Base-by-base conservation (phyloP, 129 eudicot genomes). In the Escallonia herrerae region DNA sequence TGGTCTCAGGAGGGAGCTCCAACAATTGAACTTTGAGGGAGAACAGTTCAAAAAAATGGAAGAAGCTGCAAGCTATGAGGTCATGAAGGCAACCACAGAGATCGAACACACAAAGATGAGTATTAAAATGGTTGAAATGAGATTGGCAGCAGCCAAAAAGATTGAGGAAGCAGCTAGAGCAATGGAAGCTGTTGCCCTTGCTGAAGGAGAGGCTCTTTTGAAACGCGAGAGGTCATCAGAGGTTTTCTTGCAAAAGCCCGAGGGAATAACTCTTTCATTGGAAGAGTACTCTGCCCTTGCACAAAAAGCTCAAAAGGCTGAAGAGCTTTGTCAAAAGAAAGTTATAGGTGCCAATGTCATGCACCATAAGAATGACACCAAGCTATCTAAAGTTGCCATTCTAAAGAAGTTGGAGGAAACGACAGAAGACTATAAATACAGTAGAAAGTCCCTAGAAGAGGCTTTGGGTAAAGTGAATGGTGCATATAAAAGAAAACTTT, bases 101-200 rank as follows among this genome's bases (percentile, higher is more conserved):
- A 83, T 86, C 12, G 95, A 86, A 69, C 82, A 82, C 50, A 83
- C 95, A 10, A 90, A 90, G 73, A 57, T 72, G 58, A 83, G 90
- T 62, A 86, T 90, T 59, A 85, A 67, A 67, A 84, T 90, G 97
- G 94, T 89, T 63, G 97, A 90, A 72, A 90, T 90, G 97, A 86
- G 97, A 39, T 74, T 86, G 54, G 60, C 77, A 40, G 91, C 95
- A 0, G 97, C 97, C 15, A 86, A 83, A 73, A 90, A 90, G 65
- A 82, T 90, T 77, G 97, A 90, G 63, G 97, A 90, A 66, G 97
- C 97, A 6, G 97, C 97, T 41, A 80, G 82, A 61, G 97, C 97
- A 33, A 85, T 87, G 77, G 91, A 90, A 78, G 90, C 89, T 15
- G 84, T 90, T 54, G 90, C 97, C 13, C 71, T 77, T 65, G 86